Conservation (phyloP, 345 rosid species). For the Eucalyptus rudis region DNA sequence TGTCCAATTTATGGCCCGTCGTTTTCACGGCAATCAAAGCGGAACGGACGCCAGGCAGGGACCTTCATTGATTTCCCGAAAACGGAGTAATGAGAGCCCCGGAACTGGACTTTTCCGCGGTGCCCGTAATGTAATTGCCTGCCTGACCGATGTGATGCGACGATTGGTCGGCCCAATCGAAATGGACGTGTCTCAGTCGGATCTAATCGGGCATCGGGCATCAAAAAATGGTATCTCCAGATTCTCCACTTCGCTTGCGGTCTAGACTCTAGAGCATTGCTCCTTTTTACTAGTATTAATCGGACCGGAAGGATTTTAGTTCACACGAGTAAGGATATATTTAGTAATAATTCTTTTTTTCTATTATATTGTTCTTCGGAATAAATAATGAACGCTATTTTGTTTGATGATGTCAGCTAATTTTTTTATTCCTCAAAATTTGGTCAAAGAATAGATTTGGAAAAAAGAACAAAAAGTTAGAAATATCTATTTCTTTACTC, state of each 20-base stretch:
- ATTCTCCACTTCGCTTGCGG: neutral
- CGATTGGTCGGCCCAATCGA: neutral
- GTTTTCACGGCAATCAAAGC: neutral
- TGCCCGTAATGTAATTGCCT: neutral
- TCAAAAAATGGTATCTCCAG: neutral
- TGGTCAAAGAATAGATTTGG: accelerated
- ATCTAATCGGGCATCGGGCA: neutral
- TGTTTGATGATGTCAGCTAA: too few relatives aligned
- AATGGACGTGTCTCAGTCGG: neutral
- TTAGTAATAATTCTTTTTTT: too few relatives aligned
- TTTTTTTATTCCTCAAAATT: too few relatives aligned
- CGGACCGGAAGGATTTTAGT: neutral
- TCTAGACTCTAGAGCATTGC: too few relatives aligned
- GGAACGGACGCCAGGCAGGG: neutral
- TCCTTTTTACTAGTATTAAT: neutral
- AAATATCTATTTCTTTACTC: too few relatives aligned
- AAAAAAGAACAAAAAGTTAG: accelerated
- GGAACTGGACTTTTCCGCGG: neutral
- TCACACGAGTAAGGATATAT: neutral
- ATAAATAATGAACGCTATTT: too few relatives aligned
- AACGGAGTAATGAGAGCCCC: neutral
- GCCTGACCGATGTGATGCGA: neutral
- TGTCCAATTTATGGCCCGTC: neutral
- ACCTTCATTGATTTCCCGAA: neutral
- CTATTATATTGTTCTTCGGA: too few relatives aligned